Percentiles rank a stretch among this genome's conserved stretches.
phyloP scores from a whole-genome alignment of 495 filamentous ascomycete genomes.

The Penicillium turbatum region DNA sequence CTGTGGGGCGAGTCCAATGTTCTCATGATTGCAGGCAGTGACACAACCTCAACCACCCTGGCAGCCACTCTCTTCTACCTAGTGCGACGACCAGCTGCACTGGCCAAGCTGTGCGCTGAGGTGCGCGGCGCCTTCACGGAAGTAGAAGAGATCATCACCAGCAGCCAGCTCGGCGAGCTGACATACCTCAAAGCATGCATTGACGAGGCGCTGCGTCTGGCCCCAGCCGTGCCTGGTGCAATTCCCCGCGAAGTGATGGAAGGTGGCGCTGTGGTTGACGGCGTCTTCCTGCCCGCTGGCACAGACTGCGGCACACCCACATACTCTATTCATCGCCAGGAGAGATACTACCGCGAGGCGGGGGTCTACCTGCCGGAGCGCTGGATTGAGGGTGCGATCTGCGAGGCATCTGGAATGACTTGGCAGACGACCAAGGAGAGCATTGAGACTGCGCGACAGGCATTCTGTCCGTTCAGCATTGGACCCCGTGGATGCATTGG shows the following conservation, averaged over 20 bases:
- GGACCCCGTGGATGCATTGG: constrained; percentile 56
- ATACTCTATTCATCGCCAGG: constrained; percentile 56
- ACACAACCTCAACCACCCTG: constrained; percentile 56
- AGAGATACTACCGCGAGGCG: constrained; percentile 49
- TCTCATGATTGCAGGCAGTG: constrained; percentile 54
- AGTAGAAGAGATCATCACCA: constrained; percentile 53
- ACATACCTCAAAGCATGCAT: constrained; percentile 58
- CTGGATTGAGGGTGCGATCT: constrained; percentile 47
- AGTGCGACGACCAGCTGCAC: constrained; percentile 41
- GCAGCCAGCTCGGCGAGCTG: constrained; percentile 45
- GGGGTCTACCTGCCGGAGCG: constrained; percentile 49
- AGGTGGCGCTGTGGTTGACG: constrained; percentile 52
- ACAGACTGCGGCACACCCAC: constrained; percentile 50
- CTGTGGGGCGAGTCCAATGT: constrained; percentile 69
- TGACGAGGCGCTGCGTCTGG: constrained; percentile 61
- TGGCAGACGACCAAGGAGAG: constrained; percentile 37
- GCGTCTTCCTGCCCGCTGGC: constrained; percentile 47
- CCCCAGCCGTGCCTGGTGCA: constrained; percentile 55
- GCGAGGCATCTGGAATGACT: constrained; percentile 13
- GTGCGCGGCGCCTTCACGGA: constrained; percentile 48
- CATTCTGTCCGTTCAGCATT: constrained; percentile 55
- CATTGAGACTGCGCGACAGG: constrained; percentile 38
- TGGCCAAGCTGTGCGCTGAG: constrained; percentile 46
- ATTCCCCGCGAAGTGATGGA: constrained; percentile 54
- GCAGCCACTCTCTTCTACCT: constrained; percentile 62